phyloP scores from a whole-genome alignment of 1,284 basidiomycete genomes.

The Moesziomyces sp. region DNA sequence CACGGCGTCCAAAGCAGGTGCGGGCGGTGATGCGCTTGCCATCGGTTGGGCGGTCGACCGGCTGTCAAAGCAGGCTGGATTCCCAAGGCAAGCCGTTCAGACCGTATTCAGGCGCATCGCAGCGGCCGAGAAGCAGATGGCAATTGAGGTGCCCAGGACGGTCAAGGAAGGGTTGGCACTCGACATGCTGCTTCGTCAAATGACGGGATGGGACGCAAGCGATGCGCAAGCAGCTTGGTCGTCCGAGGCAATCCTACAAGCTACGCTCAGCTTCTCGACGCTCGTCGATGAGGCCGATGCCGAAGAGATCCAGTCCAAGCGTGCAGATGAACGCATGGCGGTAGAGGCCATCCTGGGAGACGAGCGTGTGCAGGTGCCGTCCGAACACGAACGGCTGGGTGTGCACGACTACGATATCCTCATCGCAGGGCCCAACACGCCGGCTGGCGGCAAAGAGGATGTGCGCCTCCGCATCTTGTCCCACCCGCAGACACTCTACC shows the following conservation, averaged over 20 bases:
- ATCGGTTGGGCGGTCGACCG: slow-evolving; percentile 84
- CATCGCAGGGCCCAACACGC: slow-evolving; percentile 48
- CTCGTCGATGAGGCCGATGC: slow-evolving; percentile 15
- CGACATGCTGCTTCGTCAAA: slow-evolving; percentile 47
- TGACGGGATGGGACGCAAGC: slow-evolving; percentile 31
- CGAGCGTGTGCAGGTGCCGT: slow-evolving; percentile 53
- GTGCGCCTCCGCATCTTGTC: slow-evolving; percentile 78
- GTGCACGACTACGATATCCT: slow-evolving; percentile 67
- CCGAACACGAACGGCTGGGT: slow-evolving; percentile 49
- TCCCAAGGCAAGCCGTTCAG: slow-evolving; percentile 79
- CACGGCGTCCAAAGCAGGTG: slow-evolving; percentile 71
- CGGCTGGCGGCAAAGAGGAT: slow-evolving; percentile 62
- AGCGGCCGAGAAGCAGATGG: slow-evolving; percentile 9
- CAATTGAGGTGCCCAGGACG: slow-evolving; percentile 12
- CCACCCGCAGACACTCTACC: slow-evolving; percentile 71
- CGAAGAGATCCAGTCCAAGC: slow-evolving; percentile 64
- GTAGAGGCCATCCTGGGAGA: slow-evolving; percentile 72
- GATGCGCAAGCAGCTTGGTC: slow-evolving; percentile 17
- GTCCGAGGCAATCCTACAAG: slow-evolving; percentile 25
- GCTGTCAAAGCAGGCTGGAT: slow-evolving; percentile 84
- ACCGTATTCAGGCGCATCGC: slow-evolving; percentile 69
- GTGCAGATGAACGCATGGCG: slow-evolving; percentile 79
- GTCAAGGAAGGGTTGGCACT: slow-evolving; percentile 45
- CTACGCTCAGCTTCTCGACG: slow-evolving; percentile 11
- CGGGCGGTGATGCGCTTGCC: slow-evolving; percentile 73